phyloP scores from a whole-genome alignment of 116 monocot genomes.

The Zostera marina region DNA sequence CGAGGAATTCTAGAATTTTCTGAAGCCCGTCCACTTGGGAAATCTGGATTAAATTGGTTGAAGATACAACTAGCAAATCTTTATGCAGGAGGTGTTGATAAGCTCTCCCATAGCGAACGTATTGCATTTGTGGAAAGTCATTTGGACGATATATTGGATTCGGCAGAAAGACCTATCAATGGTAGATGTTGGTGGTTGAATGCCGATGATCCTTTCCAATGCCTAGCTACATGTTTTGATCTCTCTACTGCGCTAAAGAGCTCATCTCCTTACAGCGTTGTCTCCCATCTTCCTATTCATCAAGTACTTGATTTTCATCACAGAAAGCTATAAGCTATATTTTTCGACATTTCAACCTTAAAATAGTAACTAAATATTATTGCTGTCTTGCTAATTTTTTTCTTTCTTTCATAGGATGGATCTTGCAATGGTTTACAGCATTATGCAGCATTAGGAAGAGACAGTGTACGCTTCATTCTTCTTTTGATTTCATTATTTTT shows the following conservation, averaged over 20 bases:
- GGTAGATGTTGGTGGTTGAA: conserved; percentile 67
- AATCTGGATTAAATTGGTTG: conserved; percentile 60
- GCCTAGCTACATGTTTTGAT: conserved; percentile 72
- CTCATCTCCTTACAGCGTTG: conserved; percentile 6
- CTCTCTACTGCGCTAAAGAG: conserved; percentile 47
- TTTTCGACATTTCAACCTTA: not conserved
- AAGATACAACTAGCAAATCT: conserved; percentile 83
- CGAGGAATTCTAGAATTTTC: conserved; percentile 65
- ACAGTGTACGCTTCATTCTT: conserved; percentile 12
- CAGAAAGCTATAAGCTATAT: not conserved
- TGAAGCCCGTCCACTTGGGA: conserved; percentile 57
- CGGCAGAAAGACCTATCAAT: conserved; percentile 60
- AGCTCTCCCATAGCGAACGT: conserved; percentile 46
- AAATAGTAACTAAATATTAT: not conserved
- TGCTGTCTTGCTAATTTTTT: not conserved
- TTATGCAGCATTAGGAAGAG: conserved; percentile 96
- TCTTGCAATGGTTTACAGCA: conserved; percentile 96
- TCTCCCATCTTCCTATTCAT: conserved; percentile 69
- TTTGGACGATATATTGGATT: conserved; percentile 66
- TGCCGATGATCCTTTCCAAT: conserved; percentile 85
- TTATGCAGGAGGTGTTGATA: conserved; percentile 69
- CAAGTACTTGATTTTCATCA: conserved; percentile 26
- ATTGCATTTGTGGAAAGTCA: conserved; percentile 55
- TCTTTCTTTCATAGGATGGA: conserved; percentile 45
- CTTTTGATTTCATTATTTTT: conserved; percentile 2